These are phyloP conservation scores for Saitozyma sp. DNA, from an alignment of 768 basidiomycete genomes.

Conservation along the genomic window DNA sequence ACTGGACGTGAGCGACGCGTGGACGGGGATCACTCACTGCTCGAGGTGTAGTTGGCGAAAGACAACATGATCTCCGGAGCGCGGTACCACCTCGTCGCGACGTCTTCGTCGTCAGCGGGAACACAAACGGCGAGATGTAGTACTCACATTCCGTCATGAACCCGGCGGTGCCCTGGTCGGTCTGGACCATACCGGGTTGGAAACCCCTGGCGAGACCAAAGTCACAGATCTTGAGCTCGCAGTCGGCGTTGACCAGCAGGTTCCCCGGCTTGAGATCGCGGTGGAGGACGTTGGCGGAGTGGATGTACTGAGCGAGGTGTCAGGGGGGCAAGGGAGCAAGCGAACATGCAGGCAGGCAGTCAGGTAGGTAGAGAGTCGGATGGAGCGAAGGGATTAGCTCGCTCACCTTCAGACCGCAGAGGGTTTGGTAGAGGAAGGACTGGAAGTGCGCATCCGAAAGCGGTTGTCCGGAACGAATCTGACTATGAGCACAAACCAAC, in stretches of 20 bases:
- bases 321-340: neutral
- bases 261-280: constrained; percentile 92
- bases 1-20: constrained; percentile 16
- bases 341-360: constrained; percentile 1
- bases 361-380: neutral
- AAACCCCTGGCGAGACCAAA: constrained; percentile 96
- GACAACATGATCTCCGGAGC: constrained; percentile 99
- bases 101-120: constrained; percentile 29
- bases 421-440: constrained; percentile 96
- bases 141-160: constrained; percentile 95
- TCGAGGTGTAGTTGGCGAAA: constrained; percentile 54
- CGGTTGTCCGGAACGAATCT: constrained; percentile 57
- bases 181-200: constrained; percentile 70
- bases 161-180: constrained; percentile 58
- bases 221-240: constrained; percentile 78
- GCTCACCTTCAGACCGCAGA: constrained; percentile 86
- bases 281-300: constrained; percentile 95
- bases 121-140: neutral
- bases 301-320: constrained; percentile 65
- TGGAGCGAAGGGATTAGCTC: neutral
- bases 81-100: constrained; percentile 98
- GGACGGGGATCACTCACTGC: constrained; percentile 40
- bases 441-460: constrained; percentile 58
- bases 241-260: constrained; percentile 95
- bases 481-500: constrained; percentile 11